Percentiles rank a stretch among this genome's conserved stretches.
These are phyloP conservation scores for Lophiostoma macrostomum DNA, from an alignment of 495 filamentous ascomycete species.

Conservation along the genomic window DNA sequence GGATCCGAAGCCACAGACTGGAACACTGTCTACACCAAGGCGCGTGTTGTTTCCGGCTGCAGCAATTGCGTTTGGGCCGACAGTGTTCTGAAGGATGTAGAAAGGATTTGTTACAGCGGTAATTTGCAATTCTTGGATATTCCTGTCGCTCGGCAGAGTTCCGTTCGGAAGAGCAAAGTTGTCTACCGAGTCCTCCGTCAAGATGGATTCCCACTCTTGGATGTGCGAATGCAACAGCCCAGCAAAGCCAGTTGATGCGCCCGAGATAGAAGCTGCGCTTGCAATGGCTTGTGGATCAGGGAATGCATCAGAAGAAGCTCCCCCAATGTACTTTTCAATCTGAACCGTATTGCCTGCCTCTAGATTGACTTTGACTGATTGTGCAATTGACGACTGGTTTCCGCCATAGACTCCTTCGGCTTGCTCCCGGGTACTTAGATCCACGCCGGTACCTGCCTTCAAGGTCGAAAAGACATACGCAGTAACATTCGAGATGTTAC, in stretches of 20 bases:
- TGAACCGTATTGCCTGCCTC: constrained; percentile 49
- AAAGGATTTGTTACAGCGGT: constrained; percentile 64
- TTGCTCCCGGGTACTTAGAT: constrained; percentile 46
- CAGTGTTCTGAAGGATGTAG: constrained; percentile 66
- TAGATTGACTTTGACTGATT: constrained; percentile 51
- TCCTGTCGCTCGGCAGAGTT: constrained; percentile 55
- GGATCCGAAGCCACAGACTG: constrained; percentile 59
- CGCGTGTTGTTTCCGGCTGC: constrained; percentile 34
- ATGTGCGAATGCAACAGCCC: constrained; percentile 50
- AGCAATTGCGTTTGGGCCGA: constrained; percentile 49
- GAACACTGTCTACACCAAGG: constrained; percentile 56
- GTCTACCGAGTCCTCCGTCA: constrained; percentile 59
- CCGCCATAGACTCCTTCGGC: constrained; percentile 49
- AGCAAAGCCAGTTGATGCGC: constrained; percentile 47
- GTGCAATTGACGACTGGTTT: constrained; percentile 62
- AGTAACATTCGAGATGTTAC: constrained; percentile 54
- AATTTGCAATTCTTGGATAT: constrained; percentile 61
- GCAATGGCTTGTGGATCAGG: constrained; percentile 51
- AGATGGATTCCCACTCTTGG: constrained; percentile 54
- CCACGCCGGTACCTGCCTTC: constrained; percentile 42
- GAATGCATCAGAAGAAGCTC: constrained; percentile 61
- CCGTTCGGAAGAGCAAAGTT: constrained; percentile 59
- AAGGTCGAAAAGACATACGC: constrained; percentile 58
- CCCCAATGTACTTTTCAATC: constrained; percentile 59
- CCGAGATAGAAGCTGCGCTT: constrained; percentile 47